Base-by-base conservation (phyloP, 345 rosid genomes). In the Ceriops tagal region DNA sequence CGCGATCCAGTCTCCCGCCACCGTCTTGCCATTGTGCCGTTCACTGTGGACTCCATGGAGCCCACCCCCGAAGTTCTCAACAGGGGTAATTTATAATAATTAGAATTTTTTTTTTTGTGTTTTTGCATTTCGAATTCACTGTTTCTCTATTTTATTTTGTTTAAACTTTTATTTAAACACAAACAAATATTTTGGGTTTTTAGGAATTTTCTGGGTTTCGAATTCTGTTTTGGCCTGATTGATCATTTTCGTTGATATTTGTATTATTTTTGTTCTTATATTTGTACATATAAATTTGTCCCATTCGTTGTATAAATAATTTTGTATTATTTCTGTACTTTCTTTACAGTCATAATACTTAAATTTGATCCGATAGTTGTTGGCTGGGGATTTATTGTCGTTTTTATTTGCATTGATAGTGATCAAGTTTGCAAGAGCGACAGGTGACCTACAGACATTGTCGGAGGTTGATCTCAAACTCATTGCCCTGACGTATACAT, bases 1-100 rank as follows among this genome's bases (percentile, higher is more conserved):
- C 96, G 98, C 9, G 99, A 95, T 69, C 89, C 98, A 5, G 78
- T 77, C 67, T 85, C 98, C 52, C 99, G 99, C 75, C 96, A 83
- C 68, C 93, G 96, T 68, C 89, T 95, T 26, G 78, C 80, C 16
- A 75, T 92, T 57, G 68, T 78, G n/a, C 98, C 97, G 22, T 86
- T 89, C 82, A 47, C 89, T 11, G 84, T 92, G 34, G 88, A 95
- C 21, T 77, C 93, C 65, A 81, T 86, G 91, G 96, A 90, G 74
- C 99, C 99, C 56, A 78, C 96, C 26, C 86, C 92, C 5, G 99
- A 95, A 55, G 84, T 92, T 7, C 90, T 92, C 32, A 78, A 78
- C 26, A 87, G 83, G 87, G 99, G 99, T 92, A 52, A 15, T 37
- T 15, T 11, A 32, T 19, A 16, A 5, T 19, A 21, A 5, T 24